A percentile compares a stretch with the other conserved stretches of the same genome.
These are phyloP conservation scores for Aspergillus sclerotiicarbonarius DNA, from an alignment of 495 filamentous ascomycete species.

Conservation along the genomic window DNA sequence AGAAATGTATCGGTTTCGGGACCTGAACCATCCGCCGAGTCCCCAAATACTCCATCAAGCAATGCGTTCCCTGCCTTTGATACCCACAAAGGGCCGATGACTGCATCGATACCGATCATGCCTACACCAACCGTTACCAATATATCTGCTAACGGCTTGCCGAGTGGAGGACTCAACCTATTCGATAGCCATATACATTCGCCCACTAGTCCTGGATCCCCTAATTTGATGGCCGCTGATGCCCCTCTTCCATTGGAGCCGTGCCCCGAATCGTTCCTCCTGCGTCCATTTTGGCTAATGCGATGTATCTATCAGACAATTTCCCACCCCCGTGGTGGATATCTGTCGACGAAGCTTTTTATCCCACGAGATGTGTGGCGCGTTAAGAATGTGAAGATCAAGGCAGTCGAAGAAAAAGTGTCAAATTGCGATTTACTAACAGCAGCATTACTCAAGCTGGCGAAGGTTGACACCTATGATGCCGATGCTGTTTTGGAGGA, in stretches of 20 bases:
- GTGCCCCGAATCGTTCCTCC: conserved; percentile 80
- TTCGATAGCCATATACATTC: conserved; percentile 85
- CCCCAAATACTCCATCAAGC: conserved; percentile 72
- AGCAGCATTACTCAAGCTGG: conserved; percentile 80
- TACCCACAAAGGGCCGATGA: conserved; percentile 41
- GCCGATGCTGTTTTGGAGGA: conserved; percentile 90
- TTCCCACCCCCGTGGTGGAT: conserved; percentile 86
- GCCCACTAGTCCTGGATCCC: conserved; percentile 63
- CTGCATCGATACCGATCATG: conserved; percentile 57
- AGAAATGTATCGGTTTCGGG: conserved; percentile 75
- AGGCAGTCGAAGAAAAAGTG: conserved; percentile 88
- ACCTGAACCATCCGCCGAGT: conserved; percentile 63
- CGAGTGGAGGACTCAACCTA: conserved; percentile 69
- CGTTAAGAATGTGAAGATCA: conserved; percentile 90
- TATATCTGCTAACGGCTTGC: conserved; percentile 54
- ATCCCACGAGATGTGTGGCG: conserved; percentile 90
- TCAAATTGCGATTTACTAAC: conserved; percentile 90
- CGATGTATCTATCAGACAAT: conserved; percentile 89
- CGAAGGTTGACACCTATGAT: conserved; percentile 80
- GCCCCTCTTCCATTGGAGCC: conserved; percentile 79
- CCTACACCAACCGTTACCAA: conserved; percentile 65
- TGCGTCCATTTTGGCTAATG: conserved; percentile 97
- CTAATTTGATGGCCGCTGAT: conserved; percentile 56
- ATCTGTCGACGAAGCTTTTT: conserved; percentile 86
- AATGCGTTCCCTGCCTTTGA: conserved; percentile 60